Base-by-base conservation (phyloP, 257 asterid genomes). In the Solanum phureja region DNA sequence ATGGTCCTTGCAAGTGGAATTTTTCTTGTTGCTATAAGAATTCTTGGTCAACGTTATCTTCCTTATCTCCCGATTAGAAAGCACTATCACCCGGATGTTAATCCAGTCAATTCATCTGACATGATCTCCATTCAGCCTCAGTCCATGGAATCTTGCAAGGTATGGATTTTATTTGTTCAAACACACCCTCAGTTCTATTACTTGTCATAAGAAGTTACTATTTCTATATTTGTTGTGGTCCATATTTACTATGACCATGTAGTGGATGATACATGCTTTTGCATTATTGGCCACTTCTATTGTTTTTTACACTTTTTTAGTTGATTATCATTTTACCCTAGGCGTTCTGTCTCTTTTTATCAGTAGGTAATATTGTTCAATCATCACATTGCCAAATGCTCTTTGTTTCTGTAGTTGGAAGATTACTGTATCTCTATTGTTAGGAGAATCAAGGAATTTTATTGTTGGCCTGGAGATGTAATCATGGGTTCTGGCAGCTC, bases 381-480 rank as follows among this genome's bases (percentile, higher is more conserved):
- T 35, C 29, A 18, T 77, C 37, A 40, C 84, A 77, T 29, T 42
- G 14, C 84, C 14, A 89, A 58, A 10, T 52, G 85, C 90, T 72
- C 44, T 38, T 86, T 84, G 29, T 71, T 49, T 89, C 75, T 74
- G 69, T 87, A 96, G 99, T 89, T 94, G 93, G 98, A 92, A 90
- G 92, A 82, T 18, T 90, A 90, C 76, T 94, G 94, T 87, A 87
- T 91, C 88, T 90, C 95, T 6, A 86, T 94, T 69, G 88, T 96
- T 62, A 84, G 58, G 87, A 93, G 91, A 92, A 89, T 95, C 89
- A 94, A 94, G 93, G 94, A 92, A 79, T 90, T 90, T 68, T 90
- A 89, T 87, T 91, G 92, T 87, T 96, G 98, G 98, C 92, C 96
- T 87, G 98, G 95, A 86, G 98, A 96, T 87, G 90, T 93, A 89